Evolutionary conservation across 192 early-diverging fungal genomes (phyloP).

Genomic region (Podila verticillata): DNA sequence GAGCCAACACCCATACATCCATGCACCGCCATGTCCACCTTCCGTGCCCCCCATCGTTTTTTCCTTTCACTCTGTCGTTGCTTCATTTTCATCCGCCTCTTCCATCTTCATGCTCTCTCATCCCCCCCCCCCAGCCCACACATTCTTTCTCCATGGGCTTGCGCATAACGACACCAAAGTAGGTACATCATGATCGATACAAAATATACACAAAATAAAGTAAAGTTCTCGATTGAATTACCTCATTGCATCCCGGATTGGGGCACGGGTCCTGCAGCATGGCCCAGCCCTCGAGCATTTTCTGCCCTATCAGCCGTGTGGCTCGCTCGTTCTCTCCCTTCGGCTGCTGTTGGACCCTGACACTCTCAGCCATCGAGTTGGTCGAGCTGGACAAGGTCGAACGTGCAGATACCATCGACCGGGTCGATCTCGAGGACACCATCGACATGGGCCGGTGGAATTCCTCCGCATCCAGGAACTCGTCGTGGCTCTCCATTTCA

Average conservation of each 20-base stretch:
- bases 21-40: neutral
- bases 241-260: constrained; percentile 29
- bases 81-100: neutral
- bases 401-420: neutral
- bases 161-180: neutral
- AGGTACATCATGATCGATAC: neutral
- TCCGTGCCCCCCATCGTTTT: constrained; percentile 22
- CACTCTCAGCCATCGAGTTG: neutral
- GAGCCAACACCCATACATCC: too few species aligned
- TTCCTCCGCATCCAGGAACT: constrained; percentile 35
- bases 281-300: constrained; percentile 43
- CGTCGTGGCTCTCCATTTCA: constrained; percentile 33
- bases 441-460: neutral
- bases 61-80: neutral
- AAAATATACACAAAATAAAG: neutral
- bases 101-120: neutral
- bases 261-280: constrained; percentile 43
- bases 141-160: neutral
- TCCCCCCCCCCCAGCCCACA: neutral
- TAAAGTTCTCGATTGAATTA: constrained; percentile 5
- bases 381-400: neutral
- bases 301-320: constrained; percentile 28
- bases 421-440: too few species aligned
- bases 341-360: neutral
- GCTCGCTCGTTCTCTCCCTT: constrained; percentile 5